A percentile compares a stretch with the other conserved stretches of the same genome.
phyloP scores from a whole-genome alignment of 1,139 yeast genomes.

The Entelexis sorbosivorans region DNA sequence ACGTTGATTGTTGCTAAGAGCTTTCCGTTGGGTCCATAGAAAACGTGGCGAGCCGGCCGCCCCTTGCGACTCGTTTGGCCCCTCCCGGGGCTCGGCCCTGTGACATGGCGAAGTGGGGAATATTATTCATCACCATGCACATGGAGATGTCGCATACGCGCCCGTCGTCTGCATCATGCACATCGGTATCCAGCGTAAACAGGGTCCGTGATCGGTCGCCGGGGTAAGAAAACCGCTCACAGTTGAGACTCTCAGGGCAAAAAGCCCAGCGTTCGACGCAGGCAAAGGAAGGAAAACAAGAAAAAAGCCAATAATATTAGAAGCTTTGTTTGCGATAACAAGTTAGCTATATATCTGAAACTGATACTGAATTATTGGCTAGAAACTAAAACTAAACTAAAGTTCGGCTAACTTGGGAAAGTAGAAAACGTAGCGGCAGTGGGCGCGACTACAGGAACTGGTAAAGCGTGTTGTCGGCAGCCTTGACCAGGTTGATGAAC shows the following conservation, averaged over 20 bases:
- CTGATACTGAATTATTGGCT: not conserved
- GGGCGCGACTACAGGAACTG: not conserved
- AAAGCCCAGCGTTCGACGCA: no score
- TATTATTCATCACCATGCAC: not conserved
- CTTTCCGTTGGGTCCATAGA: no score
- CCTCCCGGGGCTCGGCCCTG: not conserved
- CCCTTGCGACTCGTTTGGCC: no score
- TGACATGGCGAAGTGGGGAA: not conserved
- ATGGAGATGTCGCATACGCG: not conserved
- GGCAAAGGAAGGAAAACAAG: no score
- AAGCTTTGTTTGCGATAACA: no score
- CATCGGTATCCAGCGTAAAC: not conserved
- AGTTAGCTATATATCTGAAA: no score
- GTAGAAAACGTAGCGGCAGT: not conserved
- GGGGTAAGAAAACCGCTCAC: not conserved
- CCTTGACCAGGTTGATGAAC: constrained; percentile 2
- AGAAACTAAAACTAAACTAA: not conserved
- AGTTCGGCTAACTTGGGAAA: not conserved
- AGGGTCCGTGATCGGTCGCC: not conserved
- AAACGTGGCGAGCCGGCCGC: no score
- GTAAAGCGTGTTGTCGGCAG: constrained; percentile 1
- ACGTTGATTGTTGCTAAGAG: no score
- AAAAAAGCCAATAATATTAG: no score
- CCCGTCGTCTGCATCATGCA: not conserved
- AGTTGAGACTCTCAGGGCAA: no score